These are phyloP conservation scores for Nelumbo lutea DNA, from an alignment of 164 flowering plant species.

Conservation along the genomic window DNA sequence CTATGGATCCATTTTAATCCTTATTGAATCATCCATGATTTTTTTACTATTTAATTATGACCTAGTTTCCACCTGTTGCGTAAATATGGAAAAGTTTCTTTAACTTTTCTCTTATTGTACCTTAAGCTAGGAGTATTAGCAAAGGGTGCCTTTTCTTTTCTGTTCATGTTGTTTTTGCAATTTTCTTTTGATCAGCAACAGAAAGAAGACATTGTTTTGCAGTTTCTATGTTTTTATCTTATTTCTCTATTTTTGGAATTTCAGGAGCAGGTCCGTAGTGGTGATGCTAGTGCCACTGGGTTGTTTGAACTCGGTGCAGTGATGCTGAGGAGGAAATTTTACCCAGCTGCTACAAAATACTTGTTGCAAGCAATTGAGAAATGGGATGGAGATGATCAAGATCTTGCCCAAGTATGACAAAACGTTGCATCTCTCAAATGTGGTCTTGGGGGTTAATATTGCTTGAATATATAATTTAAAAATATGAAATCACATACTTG, in stretches of 20 bases:
- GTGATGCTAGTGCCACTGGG: slow-evolving; percentile 88
- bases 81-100: no score
- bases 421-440: background rate
- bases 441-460: no score
- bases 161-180: background rate
- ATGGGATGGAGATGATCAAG: slow-evolving; percentile 98
- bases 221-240: background rate
- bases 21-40: no score
- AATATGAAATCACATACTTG: no score
- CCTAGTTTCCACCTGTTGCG: no score
- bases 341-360: slow-evolving; percentile 89
- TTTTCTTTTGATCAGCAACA: no score
- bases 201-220: no score
- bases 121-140: no score
- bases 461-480: no score
- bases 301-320: slow-evolving; percentile 96
- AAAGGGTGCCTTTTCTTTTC: background rate
- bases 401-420: slow-evolving; percentile 77
- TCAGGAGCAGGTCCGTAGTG: slow-evolving; percentile 97
- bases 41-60: no score
- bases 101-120: no score
- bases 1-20: no score
- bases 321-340: slow-evolving; percentile 90
- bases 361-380: slow-evolving; percentile 87
- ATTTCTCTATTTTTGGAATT: slow-evolving; percentile 7